phyloP scores from a whole-genome alignment of 2,329 filamentous ascomycete species.

The Metarhizium guizhouense region DNA sequence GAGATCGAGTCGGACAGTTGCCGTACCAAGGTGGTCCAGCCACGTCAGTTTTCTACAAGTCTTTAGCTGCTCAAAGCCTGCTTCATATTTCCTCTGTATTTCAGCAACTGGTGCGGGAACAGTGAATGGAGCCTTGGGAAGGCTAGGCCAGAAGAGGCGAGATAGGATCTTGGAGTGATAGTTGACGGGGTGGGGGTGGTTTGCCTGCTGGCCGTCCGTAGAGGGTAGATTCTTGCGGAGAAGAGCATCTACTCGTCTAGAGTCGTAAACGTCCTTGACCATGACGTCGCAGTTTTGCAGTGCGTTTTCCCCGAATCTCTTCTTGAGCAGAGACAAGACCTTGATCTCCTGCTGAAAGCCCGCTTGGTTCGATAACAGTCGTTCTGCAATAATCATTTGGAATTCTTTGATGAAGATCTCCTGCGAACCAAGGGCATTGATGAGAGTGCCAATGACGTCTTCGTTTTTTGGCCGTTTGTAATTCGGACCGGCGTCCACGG shows the following conservation, averaged over 20 bases:
- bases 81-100: constrained; percentile 62
- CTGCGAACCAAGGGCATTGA: constrained; percentile 79
- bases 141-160: constrained; percentile 83
- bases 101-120: constrained; percentile 50
- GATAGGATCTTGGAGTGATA: constrained; percentile 83
- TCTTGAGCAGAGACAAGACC: constrained; percentile 78
- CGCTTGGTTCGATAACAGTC: constrained; percentile 58
- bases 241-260: constrained; percentile 59
- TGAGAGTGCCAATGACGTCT: constrained; percentile 85
- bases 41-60: constrained; percentile 79
- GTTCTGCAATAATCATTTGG: constrained; percentile 78
- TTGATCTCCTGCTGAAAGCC: constrained; percentile 72
- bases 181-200: constrained; percentile 16
- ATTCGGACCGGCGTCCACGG: constrained; percentile 84
- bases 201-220: constrained; percentile 8
- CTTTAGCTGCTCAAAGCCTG: constrained; percentile 72
- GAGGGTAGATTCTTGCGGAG: constrained; percentile 41
- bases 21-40: constrained; percentile 74
- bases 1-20: constrained; percentile 72
- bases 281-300: constrained; percentile 95
- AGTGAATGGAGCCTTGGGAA: constrained; percentile 60
- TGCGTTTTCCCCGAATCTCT: constrained; percentile 75
- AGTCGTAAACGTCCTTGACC: constrained; percentile 87
- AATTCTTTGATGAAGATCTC: constrained; percentile 94
- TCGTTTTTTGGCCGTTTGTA: constrained; percentile 83